Evolutionary conservation across 140 eudicot genomes (phyloP), one percentile per base, ranked within the genome.

Genomic region (Ambrosia hybrid): DNA sequence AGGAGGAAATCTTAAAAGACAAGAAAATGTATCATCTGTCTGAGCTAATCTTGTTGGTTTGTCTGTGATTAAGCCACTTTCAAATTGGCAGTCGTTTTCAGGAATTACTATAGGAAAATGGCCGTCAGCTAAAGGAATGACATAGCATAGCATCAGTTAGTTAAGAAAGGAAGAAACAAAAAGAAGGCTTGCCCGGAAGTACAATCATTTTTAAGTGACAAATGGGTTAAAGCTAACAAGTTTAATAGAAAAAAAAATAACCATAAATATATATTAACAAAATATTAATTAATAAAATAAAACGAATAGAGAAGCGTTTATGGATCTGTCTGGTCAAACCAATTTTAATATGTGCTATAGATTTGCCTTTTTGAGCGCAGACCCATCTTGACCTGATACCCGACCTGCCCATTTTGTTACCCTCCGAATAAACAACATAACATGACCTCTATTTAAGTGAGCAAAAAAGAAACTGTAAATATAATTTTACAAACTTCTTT

Each of bases 1-100:
- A 37, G 96, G 91, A 78, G 88, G 78, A 72, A 48, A 53, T 68
- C 76, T 78, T 72, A 82, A 72, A 56, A 82, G 83, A 70, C 13
- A 73, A 55, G 89, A 68, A 78, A 61, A 87, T 11, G 39, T 9
- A 48, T 78, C 46, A 5, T 72, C 46, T 11, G 60, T 48, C 43
- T 65, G 84, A 43, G 58, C 75, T 79, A 0, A 68, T 64, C 16
- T 76, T 68, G 69, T 73, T 58, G 68, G 72, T 11, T 11, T 14
- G 57, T 70, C 82, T 68, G 73, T 52, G 17, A 52, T 51, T 53
- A 55, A 67, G 76, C 80, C 76, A 79, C 67, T 77, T 64, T 60
- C 74, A 74, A 49, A 72, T 51, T 91, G 1, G 82, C 80, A 69
- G 34, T 72, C 73, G 21, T 57, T 70, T 45, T 67, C 73, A 64